Conservation (phyloP, 768 basidiomycete genomes). For the Fomitopsis pulvina region DNA sequence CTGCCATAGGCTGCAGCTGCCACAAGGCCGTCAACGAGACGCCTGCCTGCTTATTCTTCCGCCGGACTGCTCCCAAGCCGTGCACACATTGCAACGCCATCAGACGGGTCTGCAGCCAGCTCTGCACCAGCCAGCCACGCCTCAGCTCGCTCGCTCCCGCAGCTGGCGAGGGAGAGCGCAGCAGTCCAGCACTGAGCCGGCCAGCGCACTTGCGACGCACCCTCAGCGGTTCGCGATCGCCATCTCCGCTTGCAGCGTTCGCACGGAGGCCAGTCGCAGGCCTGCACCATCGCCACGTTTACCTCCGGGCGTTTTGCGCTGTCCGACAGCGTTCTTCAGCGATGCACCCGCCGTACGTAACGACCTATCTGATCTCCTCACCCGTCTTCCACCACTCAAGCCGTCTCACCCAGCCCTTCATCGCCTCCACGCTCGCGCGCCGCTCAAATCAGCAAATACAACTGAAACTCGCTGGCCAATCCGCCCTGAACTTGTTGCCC, state of each 20-base stretch:
- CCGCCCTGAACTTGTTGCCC: too few species aligned
- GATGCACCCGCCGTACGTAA: conserved; percentile 7
- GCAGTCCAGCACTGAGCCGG: background rate
- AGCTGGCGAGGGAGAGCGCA: background rate
- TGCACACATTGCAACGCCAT: too few species aligned
- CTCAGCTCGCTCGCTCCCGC: background rate
- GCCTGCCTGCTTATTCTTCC: conserved; percentile 5
- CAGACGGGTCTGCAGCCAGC: background rate
- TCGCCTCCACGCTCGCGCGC: too few species aligned
- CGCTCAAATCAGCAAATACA: too few species aligned
- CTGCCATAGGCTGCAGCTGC: conserved; percentile 12
- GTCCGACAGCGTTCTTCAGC: conserved; percentile 1
- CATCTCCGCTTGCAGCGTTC: conserved; percentile 14
- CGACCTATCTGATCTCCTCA: conserved; percentile 5
- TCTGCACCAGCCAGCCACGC: background rate
- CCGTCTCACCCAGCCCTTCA: too few species aligned
- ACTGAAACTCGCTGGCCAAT: too few species aligned
- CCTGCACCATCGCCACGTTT: conserved; percentile 14
- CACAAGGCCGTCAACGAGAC: conserved; percentile 1
- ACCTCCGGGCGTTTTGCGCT: conserved; percentile 2
- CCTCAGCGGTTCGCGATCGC: conserved; percentile 14
- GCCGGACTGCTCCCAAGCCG: too few species aligned
- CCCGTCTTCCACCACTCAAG: too few species aligned
- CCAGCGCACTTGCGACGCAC: background rate
- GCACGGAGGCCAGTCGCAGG: conserved; percentile 11